Evolutionary conservation across 768 basidiomycete species (phyloP), one percentile per base, ranked within the genome.

Genomic region (Tulasnella sp.): DNA sequence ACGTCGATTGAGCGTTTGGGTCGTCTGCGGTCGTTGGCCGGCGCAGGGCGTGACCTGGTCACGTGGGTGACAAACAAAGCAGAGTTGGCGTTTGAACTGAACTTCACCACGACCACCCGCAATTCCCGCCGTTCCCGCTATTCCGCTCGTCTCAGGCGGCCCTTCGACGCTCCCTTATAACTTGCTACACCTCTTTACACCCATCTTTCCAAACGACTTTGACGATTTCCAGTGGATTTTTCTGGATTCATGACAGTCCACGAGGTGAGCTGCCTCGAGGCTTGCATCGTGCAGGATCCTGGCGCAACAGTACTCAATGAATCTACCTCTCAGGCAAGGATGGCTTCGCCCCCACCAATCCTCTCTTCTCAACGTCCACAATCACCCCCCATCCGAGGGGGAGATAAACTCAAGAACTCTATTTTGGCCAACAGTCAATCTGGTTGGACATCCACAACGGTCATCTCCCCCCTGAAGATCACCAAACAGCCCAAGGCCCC

Each of bases 351-450:
- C 25, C 58, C 58, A 9, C 1, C 29, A 8, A n/a, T 64, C 58
- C 58, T 64, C 58, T 25, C 25, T 9, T 64, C 69, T 70, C 69
- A 70, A 36, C 69, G 37, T 38, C 69, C 69, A 34, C 69, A 38
- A 37, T 38, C 69, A 1, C 71, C 71, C 2, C 71, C 71, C 11
- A 34, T 45, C 2, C 71, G 71, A 8, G 58, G 58, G 19, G 29
- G n/a, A 17, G 73, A 74, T 74, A 42, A 42, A 34, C 52, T 74
- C 45, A 74, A 74, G 54, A 39, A 58, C 29, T 74, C 73, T 37
- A 74, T 74, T 58, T 52, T 74, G 15, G 73, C 73, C 3, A 74
- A 67, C 49, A 74, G 73, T 38, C 72, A 74, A 36, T 31, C 52
- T 29, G 73, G 73, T 37, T 74, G 73, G 73, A 58, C 54, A 49